Evolutionary conservation across 345 rosid species (phyloP).

Genomic region (Pistacia atlantica): DNA sequence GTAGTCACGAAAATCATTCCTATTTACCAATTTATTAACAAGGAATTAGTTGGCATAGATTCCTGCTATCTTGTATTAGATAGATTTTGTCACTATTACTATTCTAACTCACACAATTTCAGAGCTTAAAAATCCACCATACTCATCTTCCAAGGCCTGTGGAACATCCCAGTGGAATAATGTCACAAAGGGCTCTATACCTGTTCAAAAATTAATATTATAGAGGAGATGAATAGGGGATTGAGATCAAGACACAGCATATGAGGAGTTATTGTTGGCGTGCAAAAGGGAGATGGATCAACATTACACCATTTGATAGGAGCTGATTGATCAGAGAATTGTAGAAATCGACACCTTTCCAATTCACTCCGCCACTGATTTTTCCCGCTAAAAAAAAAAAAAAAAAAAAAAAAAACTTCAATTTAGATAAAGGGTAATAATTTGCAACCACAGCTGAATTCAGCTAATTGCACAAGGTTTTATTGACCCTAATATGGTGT

Average conservation of each 20-base stretch:
- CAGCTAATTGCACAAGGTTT: neutral
- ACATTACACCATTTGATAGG: conserved; percentile 12
- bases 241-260: no score
- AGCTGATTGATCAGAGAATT: conserved; percentile 19
- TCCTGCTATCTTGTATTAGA: neutral
- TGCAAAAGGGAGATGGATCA: no score
- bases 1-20: conserved; percentile 29
- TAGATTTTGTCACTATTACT: neutral
- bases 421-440: no score
- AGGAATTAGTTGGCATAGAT: no score
- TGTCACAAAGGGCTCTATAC: conserved; percentile 53
- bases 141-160: conserved; percentile 60
- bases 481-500: neutral
- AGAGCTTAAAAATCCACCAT: conserved; percentile 51
- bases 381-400: conserved; percentile 27
- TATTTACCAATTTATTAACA: neutral
- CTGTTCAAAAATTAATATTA: conserved; percentile 14
- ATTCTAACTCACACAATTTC: conserved; percentile 38
- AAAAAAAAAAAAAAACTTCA: no score
- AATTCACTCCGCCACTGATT: conserved; percentile 26
- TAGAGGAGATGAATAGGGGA: no score
- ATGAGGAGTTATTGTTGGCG: no score
- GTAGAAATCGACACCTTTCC: conserved; percentile 25
- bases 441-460: no score
- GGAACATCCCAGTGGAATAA: conserved; percentile 64